These are phyloP conservation scores for Paragyromitra xinjiangensis DNA, from an alignment of 495 filamentous ascomycete genomes.

Conservation along the genomic window DNA sequence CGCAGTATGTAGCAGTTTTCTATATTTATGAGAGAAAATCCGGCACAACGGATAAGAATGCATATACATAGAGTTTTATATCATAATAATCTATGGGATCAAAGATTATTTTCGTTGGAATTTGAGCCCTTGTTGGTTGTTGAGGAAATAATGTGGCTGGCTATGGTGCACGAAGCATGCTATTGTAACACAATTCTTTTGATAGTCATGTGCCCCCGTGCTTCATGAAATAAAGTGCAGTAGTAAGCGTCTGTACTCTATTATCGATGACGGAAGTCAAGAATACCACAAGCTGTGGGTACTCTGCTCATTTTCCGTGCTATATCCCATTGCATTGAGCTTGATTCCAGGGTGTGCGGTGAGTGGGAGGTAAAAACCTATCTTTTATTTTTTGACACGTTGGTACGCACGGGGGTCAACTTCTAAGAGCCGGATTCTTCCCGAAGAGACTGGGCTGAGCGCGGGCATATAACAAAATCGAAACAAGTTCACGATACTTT, in stretches of 20 bases:
- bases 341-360: slow-evolving; percentile 33
- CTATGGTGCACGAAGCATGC: slow-evolving; percentile 40
- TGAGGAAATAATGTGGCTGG: slow-evolving; percentile 47
- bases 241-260: slow-evolving; percentile 38
- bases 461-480: slow-evolving; percentile 28
- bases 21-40: slow-evolving; percentile 24
- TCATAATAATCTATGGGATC: slow-evolving; percentile 26
- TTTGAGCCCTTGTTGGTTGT: slow-evolving; percentile 25
- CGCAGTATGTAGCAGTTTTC: neutral
- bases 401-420: slow-evolving; percentile 32
- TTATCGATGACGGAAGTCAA: slow-evolving; percentile 45
- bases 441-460: slow-evolving; percentile 15
- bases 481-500: slow-evolving; percentile 53
- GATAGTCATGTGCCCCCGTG: slow-evolving; percentile 46
- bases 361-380: slow-evolving; percentile 26
- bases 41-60: slow-evolving; percentile 21
- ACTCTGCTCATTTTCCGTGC: slow-evolving; percentile 12
- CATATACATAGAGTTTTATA: slow-evolving; percentile 11
- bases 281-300: slow-evolving; percentile 13
- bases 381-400: slow-evolving; percentile 43
- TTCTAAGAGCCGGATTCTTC: slow-evolving; percentile 35
- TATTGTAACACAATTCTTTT: slow-evolving; percentile 39
- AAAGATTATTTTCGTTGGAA: neutral
- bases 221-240: slow-evolving; percentile 43
- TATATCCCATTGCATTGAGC: slow-evolving; percentile 33